Evolutionary conservation across 306 rosid genomes (phyloP), one percentile per base, ranked within the genome.

Genomic region (Astragalus glycyphyllos): DNA sequence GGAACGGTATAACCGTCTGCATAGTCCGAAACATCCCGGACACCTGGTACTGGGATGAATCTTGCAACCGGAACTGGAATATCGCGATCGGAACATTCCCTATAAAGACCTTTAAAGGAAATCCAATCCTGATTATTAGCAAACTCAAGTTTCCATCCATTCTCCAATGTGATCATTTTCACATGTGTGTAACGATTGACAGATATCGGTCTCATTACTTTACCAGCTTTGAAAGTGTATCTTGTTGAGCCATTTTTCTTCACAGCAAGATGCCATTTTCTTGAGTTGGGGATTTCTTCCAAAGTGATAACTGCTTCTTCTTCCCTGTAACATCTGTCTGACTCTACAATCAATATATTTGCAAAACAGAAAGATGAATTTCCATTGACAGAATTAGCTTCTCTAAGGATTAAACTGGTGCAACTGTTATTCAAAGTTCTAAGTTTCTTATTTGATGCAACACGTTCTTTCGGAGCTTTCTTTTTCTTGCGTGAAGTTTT

Each of bases 101-200:
- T 85, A 81, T 89, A 92, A 13, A 92, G 87, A 68, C 87, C 84
- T 85, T 84, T 92, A 72, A 87, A 92, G 58, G 65, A 50, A 12
- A 37, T 0, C 97, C 97, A 92, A 48, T 92, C 89, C 34, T 7
- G 77, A 35, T 73, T 76, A 75, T 70, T 80, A 1, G 75, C 70
- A 76, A 92, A 89, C 87, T 92, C 97, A 50, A 92, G 80, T 80
- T 87, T 89, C 91, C 87, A 84, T 29, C 80, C 81, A 53, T 80
- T 72, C 68, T 83, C 87, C 50, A 74, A 76, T 6, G 71, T 49
- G 83, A 91, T 83, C 73, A 79, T 73, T 23, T 47, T 73, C 58
- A 41, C 74, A 78, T 86, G 82, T 1, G 96, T 89, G 64, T 73
- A 71, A 5, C 92, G 87, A 75, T 89, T 89, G 75, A 44, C 57